Base-by-base conservation (phyloP, 1,284 basidiomycete species). In the Rhodotorula sp. region DNA sequence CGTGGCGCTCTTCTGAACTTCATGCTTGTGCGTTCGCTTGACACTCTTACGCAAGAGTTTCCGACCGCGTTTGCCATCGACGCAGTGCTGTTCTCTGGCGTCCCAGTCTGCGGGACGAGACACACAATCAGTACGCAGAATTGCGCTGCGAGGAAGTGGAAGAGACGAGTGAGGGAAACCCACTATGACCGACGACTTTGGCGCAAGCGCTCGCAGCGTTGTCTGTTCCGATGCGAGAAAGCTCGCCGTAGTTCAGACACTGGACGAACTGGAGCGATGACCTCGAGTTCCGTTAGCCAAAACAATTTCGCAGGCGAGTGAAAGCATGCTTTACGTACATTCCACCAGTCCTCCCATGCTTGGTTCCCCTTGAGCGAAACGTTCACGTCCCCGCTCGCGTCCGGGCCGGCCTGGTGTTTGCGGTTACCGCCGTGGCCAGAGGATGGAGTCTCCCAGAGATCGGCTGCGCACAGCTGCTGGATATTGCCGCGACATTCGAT, bases 401-500 rank as follows among this genome's bases (percentile, higher is more conserved):
- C 31, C 52, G 21, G 21, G 8, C 31, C n/a, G 31, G 47, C n/a
- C n/a, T 19, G n/a, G 34, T 31, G 43, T 16, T 4, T 58, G 56
- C 58, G 47, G 64, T 49, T 52, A 67, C 19, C 54, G 54, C n/a
- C 28, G 28, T 28, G 12, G 15, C 16, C 28, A 4, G 16, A 43
- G 26, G 54, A 55, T 3, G 26, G 54, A n/a, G 14, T 1, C 57
- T 47, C 54, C 67, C 59, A 76, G 70, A 67, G 52, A 45, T 34
- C 18, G 28, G 66, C 69, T 8, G 68, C 77, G 34, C 78, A 79
- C 14, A 79, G 67, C 56, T 79, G 77, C 54, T 79, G 78, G 3
- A 78, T 65, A 61, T 78, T 78, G n/a, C 74, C 78, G 2, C 43
- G 16, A 38, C 77, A 78, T 43, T 79, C 78, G 43, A n/a, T n/a